Evolutionary conservation across 345 rosid genomes (phyloP), one percentile per base, ranked within the genome.

Genomic region (Eucalyptus guilfoylei): DNA sequence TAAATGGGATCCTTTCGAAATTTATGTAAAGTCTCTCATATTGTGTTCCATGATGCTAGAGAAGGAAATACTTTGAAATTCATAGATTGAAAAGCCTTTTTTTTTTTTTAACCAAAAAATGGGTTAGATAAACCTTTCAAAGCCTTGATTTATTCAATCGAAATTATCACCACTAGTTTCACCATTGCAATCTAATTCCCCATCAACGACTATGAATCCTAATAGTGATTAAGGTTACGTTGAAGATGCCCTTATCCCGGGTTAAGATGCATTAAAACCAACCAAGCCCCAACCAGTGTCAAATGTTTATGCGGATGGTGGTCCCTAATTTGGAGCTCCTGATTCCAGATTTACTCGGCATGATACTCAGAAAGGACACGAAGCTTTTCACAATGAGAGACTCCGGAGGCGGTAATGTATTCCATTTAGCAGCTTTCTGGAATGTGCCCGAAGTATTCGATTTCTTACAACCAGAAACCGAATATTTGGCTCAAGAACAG

Each of bases 311-410:
- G 67, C 7, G 32, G 7, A 60, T 26, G 15, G 24, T 60, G n/a
- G 67, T 26, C 67, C 44, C 80, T 34, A 34, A 69, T 9, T 17
- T 69, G 80, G 80, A 69, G 80, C 26, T 69, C 24, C 7, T 34
- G 4, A 69, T 69, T 21, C 14, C 24, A 34, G 80, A 3, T 16
- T 69, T 2, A 34, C 13, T 34, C 4, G 13, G 2, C 12, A 0
- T 1, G 7, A 34, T 69, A 9, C 44, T 34, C 7, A 8, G 40
- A 34, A 9, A 9, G 81, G 11, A 72, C 26, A 19, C 0, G 14
- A 3, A 34, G 44, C 42, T 72, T 9, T 72, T 34, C 11, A 4
- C 81, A 72, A 34, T 72, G 44, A 72, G 7, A 3, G 81, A 72
- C 81, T 34, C 44, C 2, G 0, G 4, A 34, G 26, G 26, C 5